A percentile compares a stretch with the other conserved stretches of the same genome.
phyloP scores from a whole-genome alignment of 805 yeast species.

The Cyberlindnera petersonii region DNA sequence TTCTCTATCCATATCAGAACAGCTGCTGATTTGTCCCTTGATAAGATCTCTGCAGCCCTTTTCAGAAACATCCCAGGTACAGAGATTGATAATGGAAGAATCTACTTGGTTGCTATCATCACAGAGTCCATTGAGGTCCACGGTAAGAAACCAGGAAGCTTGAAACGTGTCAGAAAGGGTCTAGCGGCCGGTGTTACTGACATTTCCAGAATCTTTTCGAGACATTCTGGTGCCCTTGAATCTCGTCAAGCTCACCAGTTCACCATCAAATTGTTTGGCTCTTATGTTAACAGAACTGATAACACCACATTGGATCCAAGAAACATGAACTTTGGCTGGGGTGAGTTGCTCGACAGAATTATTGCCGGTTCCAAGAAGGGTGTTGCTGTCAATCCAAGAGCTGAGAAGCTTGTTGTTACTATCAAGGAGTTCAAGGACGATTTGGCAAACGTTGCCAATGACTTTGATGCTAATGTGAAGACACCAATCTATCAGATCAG shows the following conservation, averaged over 20 bases:
- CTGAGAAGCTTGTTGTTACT: constrained; percentile 63
- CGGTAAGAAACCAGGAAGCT: constrained; percentile 23
- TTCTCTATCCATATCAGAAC: constrained; percentile 64
- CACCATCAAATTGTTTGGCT: constrained; percentile 66
- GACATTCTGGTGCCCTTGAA: constrained; percentile 53
- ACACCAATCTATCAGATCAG: constrained; percentile 62
- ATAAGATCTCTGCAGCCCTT: constrained; percentile 72
- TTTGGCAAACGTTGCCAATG: constrained; percentile 28
- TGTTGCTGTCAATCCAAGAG: constrained; percentile 76
- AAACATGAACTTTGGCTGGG: constrained; percentile 75
- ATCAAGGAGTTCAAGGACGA: constrained; percentile 69
- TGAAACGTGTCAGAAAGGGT: constrained; percentile 60
- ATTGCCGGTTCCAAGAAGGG: constrained; percentile 72
- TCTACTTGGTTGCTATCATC: constrained; percentile 71
- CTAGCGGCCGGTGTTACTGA: constrained; percentile 88
- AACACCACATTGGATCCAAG: constrained; percentile 34
- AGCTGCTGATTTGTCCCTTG: constrained; percentile 54
- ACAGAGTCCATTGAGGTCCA: constrained; percentile 61
- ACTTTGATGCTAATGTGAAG: constrained; percentile 33
- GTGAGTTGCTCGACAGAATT: constrained; percentile 75
- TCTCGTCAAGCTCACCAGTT: constrained; percentile 69
- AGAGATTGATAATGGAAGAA: constrained; percentile 58
- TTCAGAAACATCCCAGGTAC: constrained; percentile 71
- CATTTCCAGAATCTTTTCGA: constrained; percentile 71
- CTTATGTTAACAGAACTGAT: constrained; percentile 44